Evolutionary conservation across 805 yeast species (phyloP).

Genomic region (Wickerhamiella alocasiicola): DNA sequence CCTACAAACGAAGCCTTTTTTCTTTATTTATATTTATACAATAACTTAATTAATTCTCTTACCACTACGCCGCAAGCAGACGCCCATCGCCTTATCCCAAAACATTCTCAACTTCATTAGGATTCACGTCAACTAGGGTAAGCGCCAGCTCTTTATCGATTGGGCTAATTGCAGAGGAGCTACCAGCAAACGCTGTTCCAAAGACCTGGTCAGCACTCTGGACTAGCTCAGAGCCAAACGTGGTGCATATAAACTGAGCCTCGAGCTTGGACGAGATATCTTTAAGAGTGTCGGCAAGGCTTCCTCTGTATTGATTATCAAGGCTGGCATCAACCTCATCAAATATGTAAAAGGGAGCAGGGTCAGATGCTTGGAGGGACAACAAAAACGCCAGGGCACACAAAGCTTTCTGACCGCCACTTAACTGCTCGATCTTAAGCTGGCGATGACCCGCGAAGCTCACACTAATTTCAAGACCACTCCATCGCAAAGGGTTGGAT

Average conservation of each 20-base stretch:
- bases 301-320: slow-evolving; percentile 79
- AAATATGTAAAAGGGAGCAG: slow-evolving; percentile 91
- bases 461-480: slow-evolving; percentile 31
- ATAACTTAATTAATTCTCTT: not conserved
- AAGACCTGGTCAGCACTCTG: slow-evolving; percentile 75
- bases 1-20: not conserved
- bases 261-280: slow-evolving; percentile 37
- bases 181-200: slow-evolving; percentile 75
- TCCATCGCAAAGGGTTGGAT: slow-evolving; percentile 16
- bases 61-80: too few relatives aligned
- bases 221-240: slow-evolving; percentile 87
- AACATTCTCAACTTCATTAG: not conserved
- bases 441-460: slow-evolving; percentile 88
- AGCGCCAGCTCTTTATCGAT: slow-evolving; percentile 64
- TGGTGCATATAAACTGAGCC: slow-evolving; percentile 82
- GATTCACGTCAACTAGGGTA: slow-evolving; percentile 49
- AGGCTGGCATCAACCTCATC: slow-evolving; percentile 96
- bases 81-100: not conserved
- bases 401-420: slow-evolving; percentile 95
- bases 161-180: slow-evolving; percentile 64
- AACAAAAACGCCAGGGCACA: slow-evolving; percentile 89
- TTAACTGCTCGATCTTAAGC: slow-evolving; percentile 74
- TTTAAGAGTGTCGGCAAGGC: slow-evolving; percentile 68
- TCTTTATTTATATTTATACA: slow-evolving; percentile 1
- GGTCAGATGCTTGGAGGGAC: slow-evolving; percentile 90